Evolutionary conservation across 2,329 filamentous ascomycete species (phyloP).

Genomic region (Colletotrichum shisoi): DNA sequence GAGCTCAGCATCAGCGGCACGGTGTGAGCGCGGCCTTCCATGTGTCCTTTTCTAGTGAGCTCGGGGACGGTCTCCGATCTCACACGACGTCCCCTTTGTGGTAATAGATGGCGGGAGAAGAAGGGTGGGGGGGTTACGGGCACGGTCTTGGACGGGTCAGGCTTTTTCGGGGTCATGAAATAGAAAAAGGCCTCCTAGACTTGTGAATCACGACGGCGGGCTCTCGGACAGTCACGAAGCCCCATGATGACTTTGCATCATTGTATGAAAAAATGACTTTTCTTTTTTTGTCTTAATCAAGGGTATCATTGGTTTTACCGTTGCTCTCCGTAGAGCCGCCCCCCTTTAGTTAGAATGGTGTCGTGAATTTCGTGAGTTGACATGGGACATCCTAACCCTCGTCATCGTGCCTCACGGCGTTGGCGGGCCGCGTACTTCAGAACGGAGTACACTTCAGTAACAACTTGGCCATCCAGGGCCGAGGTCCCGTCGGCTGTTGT

Average conservation of each 20-base stretch:
- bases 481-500: not conserved
- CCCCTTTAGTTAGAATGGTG: no score
- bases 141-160: not conserved
- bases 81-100: not conserved
- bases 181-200: constrained; percentile 26
- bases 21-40: constrained; percentile 53
- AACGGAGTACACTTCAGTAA: not conserved
- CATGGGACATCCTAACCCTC: not conserved
- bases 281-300: constrained; percentile 30
- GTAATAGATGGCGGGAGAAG: constrained; percentile 16
- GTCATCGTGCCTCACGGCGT: not conserved
- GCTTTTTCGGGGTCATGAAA: constrained; percentile 6
- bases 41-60: not conserved
- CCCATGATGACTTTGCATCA: constrained; percentile 18
- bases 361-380: not conserved
- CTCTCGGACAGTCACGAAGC: not conserved
- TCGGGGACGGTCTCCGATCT: no score
- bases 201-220: constrained; percentile 19
- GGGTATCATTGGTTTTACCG: constrained; percentile 33
- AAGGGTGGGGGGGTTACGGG: not conserved
- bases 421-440: not conserved
- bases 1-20: constrained; percentile 90
- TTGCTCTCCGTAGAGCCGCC: constrained; percentile 3
- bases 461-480: constrained; percentile 9
- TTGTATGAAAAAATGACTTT: constrained; percentile 35